Evolutionary conservation across 163 green algal genomes (phyloP).

Genomic region (Scenedesmus sp.): DNA sequence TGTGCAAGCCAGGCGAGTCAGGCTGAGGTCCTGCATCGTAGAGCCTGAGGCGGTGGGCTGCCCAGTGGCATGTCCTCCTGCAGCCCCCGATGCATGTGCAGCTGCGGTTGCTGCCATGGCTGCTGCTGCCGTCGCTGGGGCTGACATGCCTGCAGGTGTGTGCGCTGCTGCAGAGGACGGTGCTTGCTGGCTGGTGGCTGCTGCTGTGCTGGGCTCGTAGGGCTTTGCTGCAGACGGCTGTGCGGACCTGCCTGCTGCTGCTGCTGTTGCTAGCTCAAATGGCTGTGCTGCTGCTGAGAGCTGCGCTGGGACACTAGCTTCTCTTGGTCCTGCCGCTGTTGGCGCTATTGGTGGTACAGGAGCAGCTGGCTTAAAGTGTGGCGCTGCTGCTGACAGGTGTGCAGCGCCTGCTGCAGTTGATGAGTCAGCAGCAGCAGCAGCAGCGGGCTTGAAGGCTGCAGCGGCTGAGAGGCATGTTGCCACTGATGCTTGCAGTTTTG

Average conservation of each 20-base stretch:
- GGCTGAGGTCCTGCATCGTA: background rate
- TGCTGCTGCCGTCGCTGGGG: background rate
- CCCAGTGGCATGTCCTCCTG: background rate
- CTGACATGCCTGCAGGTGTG: background rate
- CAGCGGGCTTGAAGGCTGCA: background rate
- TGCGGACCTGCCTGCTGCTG: background rate
- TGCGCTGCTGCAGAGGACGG: background rate
- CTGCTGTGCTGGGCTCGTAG: background rate
- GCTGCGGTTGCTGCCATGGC: background rate
- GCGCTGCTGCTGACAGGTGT: background rate
- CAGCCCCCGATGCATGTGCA: background rate
- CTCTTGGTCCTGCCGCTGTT: background rate
- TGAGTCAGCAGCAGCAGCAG: background rate
- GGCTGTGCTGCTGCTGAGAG: background rate
- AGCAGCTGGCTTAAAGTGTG: background rate
- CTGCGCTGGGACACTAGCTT: background rate
- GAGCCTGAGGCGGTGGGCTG: background rate
- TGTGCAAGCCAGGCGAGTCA: background rate
- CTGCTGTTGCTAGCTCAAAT: background rate
- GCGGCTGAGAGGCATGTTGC: background rate
- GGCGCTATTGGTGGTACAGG: background rate
- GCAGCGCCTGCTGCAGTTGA: background rate
- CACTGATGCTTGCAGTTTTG: no score
- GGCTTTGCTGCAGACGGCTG: background rate
- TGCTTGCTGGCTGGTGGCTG: background rate